These are phyloP conservation scores for Kappamyces sp. DNA, from an alignment of 192 early-diverging fungal species.

Conservation along the genomic window DNA sequence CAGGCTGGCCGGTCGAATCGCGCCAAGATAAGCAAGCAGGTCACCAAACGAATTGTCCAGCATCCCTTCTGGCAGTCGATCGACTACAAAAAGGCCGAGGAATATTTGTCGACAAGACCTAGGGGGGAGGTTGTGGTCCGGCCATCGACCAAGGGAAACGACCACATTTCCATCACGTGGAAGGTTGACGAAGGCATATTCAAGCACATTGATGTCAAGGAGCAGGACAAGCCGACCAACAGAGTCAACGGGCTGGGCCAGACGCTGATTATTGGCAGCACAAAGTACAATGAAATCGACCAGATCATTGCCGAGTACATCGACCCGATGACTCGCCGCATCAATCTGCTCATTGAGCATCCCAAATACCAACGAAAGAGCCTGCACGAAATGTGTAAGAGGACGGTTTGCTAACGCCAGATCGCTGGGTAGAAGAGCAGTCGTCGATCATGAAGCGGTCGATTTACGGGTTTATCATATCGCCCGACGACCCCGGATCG, in stretches of 20 bases:
- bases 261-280: conserved; percentile 60
- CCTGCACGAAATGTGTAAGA: conserved; percentile 54
- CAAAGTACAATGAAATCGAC: conserved; percentile 80
- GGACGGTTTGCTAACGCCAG: conserved; percentile 25
- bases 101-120: conserved; percentile 59
- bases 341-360: conserved; percentile 63
- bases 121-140: conserved; percentile 78
- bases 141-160: conserved; percentile 80
- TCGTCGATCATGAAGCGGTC: conserved; percentile 58
- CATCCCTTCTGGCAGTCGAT: conserved; percentile 82
- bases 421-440: conserved; percentile 29
- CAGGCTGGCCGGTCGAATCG: conserved; percentile 11
- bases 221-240: conserved; percentile 58
- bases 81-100: conserved; percentile 64
- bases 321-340: conserved; percentile 70
- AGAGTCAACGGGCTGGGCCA: conserved; percentile 41
- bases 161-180: conserved; percentile 90
- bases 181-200: conserved; percentile 81
- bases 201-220: conserved; percentile 80
- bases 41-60: conserved; percentile 53
- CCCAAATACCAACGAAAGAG: conserved; percentile 71
- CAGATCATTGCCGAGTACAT: conserved; percentile 86
- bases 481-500: conserved; percentile 60
- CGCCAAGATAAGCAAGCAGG: conserved; percentile 22
- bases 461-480: conserved; percentile 76